phyloP scores from a whole-genome alignment of 805 yeast species.

The Tetrapisispora iriomotensis region DNA sequence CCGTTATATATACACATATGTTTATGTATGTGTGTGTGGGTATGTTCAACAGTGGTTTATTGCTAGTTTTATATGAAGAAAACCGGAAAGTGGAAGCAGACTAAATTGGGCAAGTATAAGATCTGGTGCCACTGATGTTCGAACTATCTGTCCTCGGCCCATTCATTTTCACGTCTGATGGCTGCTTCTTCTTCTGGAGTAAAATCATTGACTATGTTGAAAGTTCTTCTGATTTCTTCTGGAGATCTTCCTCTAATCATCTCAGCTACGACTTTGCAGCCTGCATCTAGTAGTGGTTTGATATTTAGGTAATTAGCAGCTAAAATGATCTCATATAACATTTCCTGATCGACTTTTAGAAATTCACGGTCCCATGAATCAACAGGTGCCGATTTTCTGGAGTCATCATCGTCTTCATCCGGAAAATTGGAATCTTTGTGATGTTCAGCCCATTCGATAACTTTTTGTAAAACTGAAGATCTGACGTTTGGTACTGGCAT shows the following conservation, averaged over 20 bases:
- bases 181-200: slow-evolving; percentile 85
- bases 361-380: slow-evolving; percentile 95
- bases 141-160: slow-evolving; percentile 74
- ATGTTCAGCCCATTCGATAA: slow-evolving; percentile 94
- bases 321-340: slow-evolving; percentile 69
- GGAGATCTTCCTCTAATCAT: slow-evolving; percentile 76
- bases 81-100: no score
- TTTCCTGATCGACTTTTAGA: slow-evolving; percentile 85
- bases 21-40: no score
- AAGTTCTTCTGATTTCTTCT: slow-evolving; percentile 69
- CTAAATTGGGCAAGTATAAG: no score
- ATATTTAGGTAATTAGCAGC: slow-evolving; percentile 78
- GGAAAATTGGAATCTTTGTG: slow-evolving; percentile 74
- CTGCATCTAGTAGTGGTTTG: slow-evolving; percentile 64
- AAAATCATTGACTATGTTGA: slow-evolving; percentile 73
- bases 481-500: slow-evolving; percentile 89
- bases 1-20: background rate
- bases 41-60: no score
- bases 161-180: slow-evolving; percentile 76
- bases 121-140: no score
- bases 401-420: slow-evolving; percentile 75
- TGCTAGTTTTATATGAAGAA: no score
- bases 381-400: slow-evolving; percentile 81
- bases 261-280: slow-evolving; percentile 74
- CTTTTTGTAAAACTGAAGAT: slow-evolving; percentile 77